Evolutionary conservation across 108 stramenopile species (phyloP), one percentile per base, ranked within the genome.

Genomic region (Skeletonema tropicum): DNA sequence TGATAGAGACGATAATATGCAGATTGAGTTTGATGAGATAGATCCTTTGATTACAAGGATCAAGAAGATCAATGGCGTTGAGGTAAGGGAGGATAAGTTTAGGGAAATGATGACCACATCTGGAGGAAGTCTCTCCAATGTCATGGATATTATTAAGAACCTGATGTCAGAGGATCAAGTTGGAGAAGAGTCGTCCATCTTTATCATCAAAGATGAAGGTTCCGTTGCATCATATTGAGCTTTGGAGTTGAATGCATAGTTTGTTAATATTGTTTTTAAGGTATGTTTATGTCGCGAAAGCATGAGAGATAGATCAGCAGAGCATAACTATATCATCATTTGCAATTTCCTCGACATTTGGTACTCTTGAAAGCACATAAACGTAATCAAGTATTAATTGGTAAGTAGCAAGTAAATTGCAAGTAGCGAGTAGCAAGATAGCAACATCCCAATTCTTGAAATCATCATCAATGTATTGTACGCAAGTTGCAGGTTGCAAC

Each of bases 81-180:
- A 75, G 17, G 82, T 90, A 13, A 60, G 79, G 46, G 86, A 89
- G 38, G 85, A 90, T 60, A 70, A 79, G 25, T 80, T 93, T 57
- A 78, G 78, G 64, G 36, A 70, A 21, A 83, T 83, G 12, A 80
- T 90, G 33, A 70, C 62, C 59, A 19, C 41, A 0, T 71, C 64
- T 9, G 76, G 76, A 75, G 88, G 69, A 64, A 80, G 73, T 57
- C 87, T 61, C 55, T 84, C 62, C 52, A 84, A 31, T 73, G 80
- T 92, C 15, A 89, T 92, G 82, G 88, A 90, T 45, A 80, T 89
- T n/a, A 77, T 92, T 25, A 79, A 86, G 71, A 90, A 92, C 61
- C 73, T 92, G 14, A 64, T 88, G 57, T 64, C 73, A 26, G 85
- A 88, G 39, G 75, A 88, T 36, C 36, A 79, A n/a, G 59, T 78